phyloP scores from a whole-genome alignment of 1,139 yeast species.

The Yarrowia galli region DNA sequence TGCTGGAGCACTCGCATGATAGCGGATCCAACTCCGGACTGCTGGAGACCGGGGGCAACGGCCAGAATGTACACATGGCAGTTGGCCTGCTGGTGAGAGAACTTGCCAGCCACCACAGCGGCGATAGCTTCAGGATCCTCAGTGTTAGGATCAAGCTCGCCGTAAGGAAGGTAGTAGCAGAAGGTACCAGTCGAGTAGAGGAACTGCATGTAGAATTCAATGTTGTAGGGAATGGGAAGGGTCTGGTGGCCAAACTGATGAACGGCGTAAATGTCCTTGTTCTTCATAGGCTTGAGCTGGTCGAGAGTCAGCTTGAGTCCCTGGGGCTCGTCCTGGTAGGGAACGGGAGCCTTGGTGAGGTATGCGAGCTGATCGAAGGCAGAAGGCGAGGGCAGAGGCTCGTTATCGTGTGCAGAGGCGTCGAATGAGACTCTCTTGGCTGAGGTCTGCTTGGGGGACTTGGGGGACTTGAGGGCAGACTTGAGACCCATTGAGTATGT shows the following conservation, averaged over 20 bases:
- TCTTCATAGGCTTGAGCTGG: conserved; percentile 36
- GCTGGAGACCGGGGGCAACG: conserved; percentile 37
- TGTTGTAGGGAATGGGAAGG: conserved; percentile 35
- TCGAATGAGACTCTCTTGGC: conserved; percentile 33
- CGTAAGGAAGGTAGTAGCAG: conserved; percentile 37
- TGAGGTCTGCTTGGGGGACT: conserved; percentile 19
- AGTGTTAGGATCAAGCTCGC: conserved; percentile 37
- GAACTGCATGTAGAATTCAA: conserved; percentile 39
- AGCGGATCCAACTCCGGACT: conserved; percentile 38
- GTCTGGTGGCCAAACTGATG: conserved; percentile 38
- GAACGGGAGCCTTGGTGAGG: conserved; percentile 23
- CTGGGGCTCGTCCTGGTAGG: conserved; percentile 34
- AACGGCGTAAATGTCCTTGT: conserved; percentile 33
- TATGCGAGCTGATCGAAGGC: conserved; percentile 29
- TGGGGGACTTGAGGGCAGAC: conserved; percentile 35
- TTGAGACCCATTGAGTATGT: conserved; percentile 31
- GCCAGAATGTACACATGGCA: conserved; percentile 39
- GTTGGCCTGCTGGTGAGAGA: conserved; percentile 36
- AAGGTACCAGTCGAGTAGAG: conserved; percentile 35
- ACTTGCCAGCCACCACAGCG: conserved; percentile 37
- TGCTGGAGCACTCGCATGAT: conserved; percentile 37
- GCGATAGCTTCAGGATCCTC: conserved; percentile 38
- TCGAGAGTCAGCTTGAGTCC: conserved; percentile 17
- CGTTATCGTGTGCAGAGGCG: conserved; percentile 37
- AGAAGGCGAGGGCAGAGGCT: conserved; percentile 35